These are phyloP conservation scores for Arabidopsis lyrata DNA, from an alignment of 441 rosid genomes.

Conservation along the genomic window DNA sequence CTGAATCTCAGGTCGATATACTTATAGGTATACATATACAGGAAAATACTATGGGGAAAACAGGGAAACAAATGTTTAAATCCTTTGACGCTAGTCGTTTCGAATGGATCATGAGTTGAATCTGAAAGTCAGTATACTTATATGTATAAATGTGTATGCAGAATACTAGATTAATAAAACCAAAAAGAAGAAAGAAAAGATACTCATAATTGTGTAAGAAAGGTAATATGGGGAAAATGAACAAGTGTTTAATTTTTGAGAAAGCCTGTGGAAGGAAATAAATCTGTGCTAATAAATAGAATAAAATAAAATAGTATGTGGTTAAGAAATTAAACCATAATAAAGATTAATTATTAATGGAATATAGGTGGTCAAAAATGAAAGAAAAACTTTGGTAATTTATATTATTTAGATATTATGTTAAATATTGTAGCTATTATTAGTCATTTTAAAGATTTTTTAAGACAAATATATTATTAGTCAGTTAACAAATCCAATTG, in stretches of 20 bases:
- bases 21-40: neutral
- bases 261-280: neutral
- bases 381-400: neutral
- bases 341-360: neutral
- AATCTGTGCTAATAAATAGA: neutral
- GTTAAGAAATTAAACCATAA: neutral
- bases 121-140: neutral
- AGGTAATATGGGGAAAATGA: neutral
- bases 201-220: neutral
- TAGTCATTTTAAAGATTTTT: neutral
- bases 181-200: neutral
- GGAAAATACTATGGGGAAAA: neutral
- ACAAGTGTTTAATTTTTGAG: neutral
- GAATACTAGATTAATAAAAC: neutral
- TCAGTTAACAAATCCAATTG: neutral
- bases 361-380: neutral
- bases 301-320: neutral
- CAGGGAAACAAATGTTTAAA: neutral
- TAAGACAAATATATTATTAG: neutral
- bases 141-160: neutral
- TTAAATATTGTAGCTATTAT: neutral
- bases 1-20: neutral
- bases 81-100: neutral
- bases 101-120: neutral
- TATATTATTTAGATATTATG: neutral